Conservation (phyloP, 2,329 filamentous ascomycete genomes). For the Ambrosiella cleistominuta region DNA sequence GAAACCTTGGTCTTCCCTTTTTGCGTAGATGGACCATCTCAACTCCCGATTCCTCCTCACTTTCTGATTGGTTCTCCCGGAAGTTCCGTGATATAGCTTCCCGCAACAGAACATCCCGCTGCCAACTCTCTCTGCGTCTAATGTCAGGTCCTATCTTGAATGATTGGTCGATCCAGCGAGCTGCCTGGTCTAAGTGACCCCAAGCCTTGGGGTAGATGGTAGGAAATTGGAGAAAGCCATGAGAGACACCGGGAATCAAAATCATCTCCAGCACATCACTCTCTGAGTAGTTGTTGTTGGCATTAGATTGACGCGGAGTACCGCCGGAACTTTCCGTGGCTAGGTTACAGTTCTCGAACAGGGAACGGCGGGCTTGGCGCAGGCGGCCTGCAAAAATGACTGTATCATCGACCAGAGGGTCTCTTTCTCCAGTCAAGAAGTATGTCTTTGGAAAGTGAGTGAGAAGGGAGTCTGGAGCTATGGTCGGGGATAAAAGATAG, state of each 20-base stretch:
- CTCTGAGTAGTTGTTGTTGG: slow-evolving; percentile 20
- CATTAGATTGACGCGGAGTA: slow-evolving; percentile 18
- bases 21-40: slow-evolving; percentile 55
- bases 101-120: neutral
- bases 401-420: slow-evolving; percentile 90
- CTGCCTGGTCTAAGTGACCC: slow-evolving; percentile 67
- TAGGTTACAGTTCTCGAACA: slow-evolving; percentile 9
- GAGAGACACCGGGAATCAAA: slow-evolving; percentile 73
- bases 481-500: slow-evolving; percentile 73
- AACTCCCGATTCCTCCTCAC: slow-evolving; percentile 52
- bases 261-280: slow-evolving; percentile 48
- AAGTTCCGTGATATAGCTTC: slow-evolving; percentile 2
- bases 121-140: slow-evolving; percentile 5
- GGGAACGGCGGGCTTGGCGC: slow-evolving; percentile 31
- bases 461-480: slow-evolving; percentile 71
- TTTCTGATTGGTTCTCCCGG: neutral
- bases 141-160: slow-evolving; percentile 27
- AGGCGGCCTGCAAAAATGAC: slow-evolving; percentile 86
- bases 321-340: slow-evolving; percentile 7
- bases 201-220: slow-evolving; percentile 76
- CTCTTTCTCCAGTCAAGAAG: slow-evolving; percentile 84
- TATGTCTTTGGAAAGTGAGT: slow-evolving; percentile 85
- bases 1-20: slow-evolving; percentile 13
- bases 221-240: slow-evolving; percentile 89
- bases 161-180: slow-evolving; percentile 64